Percentiles rank a stretch among this genome's conserved stretches.
Conservation (phyloP, 352 stramenopile species). For the Globisporangium nunn region DNA sequence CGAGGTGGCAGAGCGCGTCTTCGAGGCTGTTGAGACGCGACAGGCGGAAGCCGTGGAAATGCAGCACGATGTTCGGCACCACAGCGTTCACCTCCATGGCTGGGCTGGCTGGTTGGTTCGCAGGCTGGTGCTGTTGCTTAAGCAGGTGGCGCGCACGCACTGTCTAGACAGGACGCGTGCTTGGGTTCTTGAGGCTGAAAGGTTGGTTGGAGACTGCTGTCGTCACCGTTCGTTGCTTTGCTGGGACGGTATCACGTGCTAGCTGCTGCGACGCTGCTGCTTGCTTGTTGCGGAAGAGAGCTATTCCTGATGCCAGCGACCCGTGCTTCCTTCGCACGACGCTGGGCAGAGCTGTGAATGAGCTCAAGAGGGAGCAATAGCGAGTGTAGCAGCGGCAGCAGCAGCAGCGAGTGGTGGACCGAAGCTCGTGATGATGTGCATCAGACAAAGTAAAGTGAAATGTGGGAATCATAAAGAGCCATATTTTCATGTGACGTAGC, state of each 20-base stretch:
- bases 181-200: not conserved
- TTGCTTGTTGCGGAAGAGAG: not conserved
- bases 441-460: too few relatives aligned
- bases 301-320: not conserved
- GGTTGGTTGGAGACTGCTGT: not conserved
- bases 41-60: constrained; percentile 49
- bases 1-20: constrained; percentile 16
- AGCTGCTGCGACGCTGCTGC: not conserved
- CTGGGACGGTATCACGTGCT: not conserved
- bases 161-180: constrained; percentile 12
- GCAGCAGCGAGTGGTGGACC: not conserved
- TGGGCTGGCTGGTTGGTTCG: not conserved
- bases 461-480: too few relatives aligned
- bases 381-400: not conserved
- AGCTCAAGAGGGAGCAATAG: not conserved
- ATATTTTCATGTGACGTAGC: too few relatives aligned
- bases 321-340: not conserved
- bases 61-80: constrained; percentile 47
- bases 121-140: not conserved
- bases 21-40: constrained; percentile 19
- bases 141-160: not conserved
- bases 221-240: not conserved
- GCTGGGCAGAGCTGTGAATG: not conserved
- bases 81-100: constrained; percentile 17
- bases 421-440: not conserved